phyloP scores from a whole-genome alignment of 2,329 filamentous ascomycete genomes.

The Ascomycota sp. region DNA sequence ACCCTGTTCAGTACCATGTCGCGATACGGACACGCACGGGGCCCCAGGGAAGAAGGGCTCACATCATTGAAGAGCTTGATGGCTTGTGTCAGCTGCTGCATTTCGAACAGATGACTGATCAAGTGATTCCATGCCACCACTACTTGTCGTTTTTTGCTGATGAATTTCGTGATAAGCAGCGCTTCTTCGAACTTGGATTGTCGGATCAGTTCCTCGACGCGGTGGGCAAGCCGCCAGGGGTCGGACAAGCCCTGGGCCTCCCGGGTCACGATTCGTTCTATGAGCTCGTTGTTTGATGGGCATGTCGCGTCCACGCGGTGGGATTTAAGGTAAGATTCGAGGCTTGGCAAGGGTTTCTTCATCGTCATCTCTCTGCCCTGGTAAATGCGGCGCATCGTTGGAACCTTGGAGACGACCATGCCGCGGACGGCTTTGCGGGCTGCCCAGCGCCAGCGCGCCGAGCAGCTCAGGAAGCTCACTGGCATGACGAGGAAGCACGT shows the following conservation, averaged over 20 bases:
- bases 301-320: too few species aligned
- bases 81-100: slow-evolving; percentile 39
- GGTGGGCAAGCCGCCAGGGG: slow-evolving; percentile 49
- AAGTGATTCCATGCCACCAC: slow-evolving; percentile 77
- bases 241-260: slow-evolving; percentile 20
- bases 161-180: slow-evolving; percentile 42
- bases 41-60: slow-evolving; percentile 5
- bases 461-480: too few species aligned
- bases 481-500: too few species aligned
- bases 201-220: slow-evolving; percentile 42
- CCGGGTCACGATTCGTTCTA: too few species aligned
- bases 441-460: too few species aligned
- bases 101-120: slow-evolving; percentile 48
- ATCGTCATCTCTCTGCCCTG: too few species aligned
- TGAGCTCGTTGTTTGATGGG: too few species aligned
- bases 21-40: not conserved
- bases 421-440: too few species aligned
- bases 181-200: slow-evolving; percentile 43
- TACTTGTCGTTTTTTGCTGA: slow-evolving; percentile 43
- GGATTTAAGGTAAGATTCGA: too few species aligned
- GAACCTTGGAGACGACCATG: too few species aligned
- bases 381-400: too few species aligned
- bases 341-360: too few species aligned
- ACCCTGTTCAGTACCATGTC: not conserved
- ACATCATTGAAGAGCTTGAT: slow-evolving; percentile 82